phyloP scores from a whole-genome alignment of 768 basidiomycete species.

The Fistulinella prunicolor region DNA sequence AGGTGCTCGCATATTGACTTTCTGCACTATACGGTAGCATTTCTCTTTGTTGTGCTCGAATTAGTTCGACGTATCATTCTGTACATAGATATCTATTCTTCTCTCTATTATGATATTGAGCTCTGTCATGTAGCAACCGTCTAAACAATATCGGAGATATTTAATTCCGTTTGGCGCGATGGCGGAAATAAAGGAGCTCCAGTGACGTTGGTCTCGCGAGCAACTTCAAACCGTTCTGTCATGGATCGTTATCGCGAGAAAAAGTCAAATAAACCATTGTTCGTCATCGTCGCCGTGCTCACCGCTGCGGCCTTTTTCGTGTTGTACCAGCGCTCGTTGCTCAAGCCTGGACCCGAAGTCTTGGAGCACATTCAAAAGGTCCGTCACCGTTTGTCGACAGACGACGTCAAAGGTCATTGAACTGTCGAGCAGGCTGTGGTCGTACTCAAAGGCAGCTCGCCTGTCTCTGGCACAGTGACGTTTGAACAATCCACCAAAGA shows the following conservation, averaged over 20 bases:
- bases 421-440: slow-evolving; percentile 46
- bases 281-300: slow-evolving; percentile 10
- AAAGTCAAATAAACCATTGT: slow-evolving; percentile 21
- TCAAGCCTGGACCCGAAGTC: slow-evolving; percentile 17
- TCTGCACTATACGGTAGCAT: slow-evolving; percentile 24
- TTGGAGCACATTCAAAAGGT: slow-evolving; percentile 25
- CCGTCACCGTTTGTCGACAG: not conserved
- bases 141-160: too few species aligned
- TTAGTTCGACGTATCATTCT: slow-evolving; percentile 18
- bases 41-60: slow-evolving; percentile 16
- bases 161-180: too few species aligned
- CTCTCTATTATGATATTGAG: slow-evolving; percentile 15
- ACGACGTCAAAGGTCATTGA: not conserved
- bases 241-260: slow-evolving; percentile 23
- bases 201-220: too few species aligned
- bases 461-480: slow-evolving; percentile 59
- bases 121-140: not conserved
- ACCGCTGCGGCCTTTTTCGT: slow-evolving; percentile 15
- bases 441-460: slow-evolving; percentile 58
- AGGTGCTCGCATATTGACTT: slow-evolving; percentile 20
- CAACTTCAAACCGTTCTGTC: too few species aligned
- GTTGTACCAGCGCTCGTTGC: slow-evolving; percentile 18
- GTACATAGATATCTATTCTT: slow-evolving; percentile 34
- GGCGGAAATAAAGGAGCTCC: too few species aligned
- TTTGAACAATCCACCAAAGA: slow-evolving; percentile 54